A percentile compares a stretch with the other conserved stretches of the same genome.
phyloP scores from a whole-genome alignment of 2,329 filamentous ascomycete genomes.

The Remersonia thermophila region DNA sequence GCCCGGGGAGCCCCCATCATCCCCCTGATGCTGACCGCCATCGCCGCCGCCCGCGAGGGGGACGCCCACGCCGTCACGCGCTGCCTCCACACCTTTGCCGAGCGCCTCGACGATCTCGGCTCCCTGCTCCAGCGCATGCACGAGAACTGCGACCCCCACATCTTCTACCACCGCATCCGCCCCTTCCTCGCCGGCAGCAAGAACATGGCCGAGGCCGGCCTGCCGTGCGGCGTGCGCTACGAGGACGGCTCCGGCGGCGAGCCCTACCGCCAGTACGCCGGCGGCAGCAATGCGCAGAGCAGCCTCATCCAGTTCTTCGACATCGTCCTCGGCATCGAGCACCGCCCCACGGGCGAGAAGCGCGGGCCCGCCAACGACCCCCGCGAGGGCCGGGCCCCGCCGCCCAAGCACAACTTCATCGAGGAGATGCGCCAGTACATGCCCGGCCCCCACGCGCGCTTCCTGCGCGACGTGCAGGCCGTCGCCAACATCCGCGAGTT shows the following conservation, averaged over 20 bases:
- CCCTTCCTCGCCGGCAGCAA: slow-evolving; percentile 92
- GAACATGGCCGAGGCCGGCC: slow-evolving; percentile 90
- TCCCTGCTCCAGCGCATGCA: slow-evolving; percentile 77
- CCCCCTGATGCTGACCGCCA: slow-evolving; percentile 77
- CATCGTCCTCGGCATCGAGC: slow-evolving; percentile 76
- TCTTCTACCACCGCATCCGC: slow-evolving; percentile 94
- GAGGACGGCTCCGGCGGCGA: slow-evolving; percentile 61
- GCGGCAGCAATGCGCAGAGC: slow-evolving; percentile 93
- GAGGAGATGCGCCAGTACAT: slow-evolving; percentile 96
- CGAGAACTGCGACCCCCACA: slow-evolving; percentile 83
- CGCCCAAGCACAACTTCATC: slow-evolving; percentile 74
- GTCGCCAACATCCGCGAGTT: slow-evolving; percentile 83
- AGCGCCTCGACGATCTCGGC: slow-evolving; percentile 76
- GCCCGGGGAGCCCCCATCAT: slow-evolving; percentile 79
- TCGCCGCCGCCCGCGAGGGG: slow-evolving; percentile 60
- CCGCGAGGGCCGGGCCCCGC: slow-evolving; percentile 28
- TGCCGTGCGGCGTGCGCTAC: slow-evolving; percentile 79
- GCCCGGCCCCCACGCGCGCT: slow-evolving; percentile 83
- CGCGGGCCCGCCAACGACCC: slow-evolving; percentile 24
- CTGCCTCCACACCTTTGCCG: slow-evolving; percentile 71
- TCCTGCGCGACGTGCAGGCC: slow-evolving; percentile 64
- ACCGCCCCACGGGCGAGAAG: slow-evolving; percentile 75
- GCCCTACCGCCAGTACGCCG: slow-evolving; percentile 72
- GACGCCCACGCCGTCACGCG: slow-evolving; percentile 61
- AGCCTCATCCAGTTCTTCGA: slow-evolving; percentile 97